Percentiles rank a stretch among this genome's conserved stretches.
phyloP scores from a whole-genome alignment of 2,329 filamentous ascomycete genomes.

The Colletotrichum cereale region DNA sequence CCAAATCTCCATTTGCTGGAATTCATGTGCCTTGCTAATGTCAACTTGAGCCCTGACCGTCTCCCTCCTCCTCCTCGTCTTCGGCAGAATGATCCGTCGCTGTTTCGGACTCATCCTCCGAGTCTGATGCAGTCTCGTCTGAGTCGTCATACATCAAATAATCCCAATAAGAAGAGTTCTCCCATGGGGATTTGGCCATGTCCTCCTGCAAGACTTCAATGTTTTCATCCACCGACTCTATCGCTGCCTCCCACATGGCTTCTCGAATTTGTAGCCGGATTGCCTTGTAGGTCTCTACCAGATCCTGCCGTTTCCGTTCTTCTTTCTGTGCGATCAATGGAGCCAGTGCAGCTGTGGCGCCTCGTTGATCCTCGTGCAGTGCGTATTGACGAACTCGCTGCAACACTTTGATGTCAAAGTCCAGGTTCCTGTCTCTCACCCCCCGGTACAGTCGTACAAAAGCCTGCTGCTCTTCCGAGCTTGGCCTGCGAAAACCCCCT shows the following conservation, averaged over 20 bases:
- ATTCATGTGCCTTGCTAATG: no score
- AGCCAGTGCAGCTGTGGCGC: neutral
- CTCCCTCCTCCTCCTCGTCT: neutral
- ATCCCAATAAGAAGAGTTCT: neutral
- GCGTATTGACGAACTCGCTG: neutral
- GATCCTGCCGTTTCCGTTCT: neutral
- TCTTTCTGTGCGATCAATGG: slow-evolving; percentile 2
- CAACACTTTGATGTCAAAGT: neutral
- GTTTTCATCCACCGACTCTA: slow-evolving; percentile 24
- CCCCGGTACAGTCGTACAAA: neutral
- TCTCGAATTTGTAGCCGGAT: slow-evolving; percentile 21
- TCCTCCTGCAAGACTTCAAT: neutral
- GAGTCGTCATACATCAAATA: fast-evolving
- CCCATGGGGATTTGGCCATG: slow-evolving; percentile 22
- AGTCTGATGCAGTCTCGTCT: neutral
- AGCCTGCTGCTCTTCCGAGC: fast-evolving
- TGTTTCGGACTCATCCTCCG: neutral
- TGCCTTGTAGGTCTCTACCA: slow-evolving; percentile 13
- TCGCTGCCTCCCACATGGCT: slow-evolving; percentile 16
- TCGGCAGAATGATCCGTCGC: neutral
- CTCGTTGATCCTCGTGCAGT: neutral
- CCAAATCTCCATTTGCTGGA: neutral
- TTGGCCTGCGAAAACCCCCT: fast-evolving
- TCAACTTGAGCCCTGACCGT: neutral
- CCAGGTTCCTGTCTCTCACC: neutral